A percentile compares a stretch with the other conserved stretches of the same genome.
phyloP scores from a whole-genome alignment of 2,329 filamentous ascomycete genomes.

The Parastagonospora nodorum region DNA sequence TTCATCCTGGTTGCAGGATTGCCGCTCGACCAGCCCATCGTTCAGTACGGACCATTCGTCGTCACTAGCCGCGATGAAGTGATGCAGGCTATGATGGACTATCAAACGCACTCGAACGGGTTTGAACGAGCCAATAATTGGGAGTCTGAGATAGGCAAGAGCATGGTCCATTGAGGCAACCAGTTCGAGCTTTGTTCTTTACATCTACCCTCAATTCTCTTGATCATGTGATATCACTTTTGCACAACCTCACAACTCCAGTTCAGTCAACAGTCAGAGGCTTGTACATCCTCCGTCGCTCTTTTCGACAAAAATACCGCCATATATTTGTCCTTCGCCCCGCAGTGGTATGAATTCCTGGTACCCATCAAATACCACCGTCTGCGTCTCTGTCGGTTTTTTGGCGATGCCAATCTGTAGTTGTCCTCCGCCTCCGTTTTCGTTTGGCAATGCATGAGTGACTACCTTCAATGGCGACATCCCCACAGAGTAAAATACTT shows the following conservation, averaged over 20 bases:
- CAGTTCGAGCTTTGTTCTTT: neutral
- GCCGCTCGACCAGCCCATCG: conserved; percentile 52
- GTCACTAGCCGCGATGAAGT: conserved; percentile 44
- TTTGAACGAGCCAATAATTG: conserved; percentile 72
- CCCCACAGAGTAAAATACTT: conserved; percentile 28
- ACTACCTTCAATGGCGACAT: conserved; percentile 16
- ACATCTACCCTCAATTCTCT: neutral
- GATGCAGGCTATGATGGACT: conserved; percentile 46
- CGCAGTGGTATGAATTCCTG: conserved; percentile 22
- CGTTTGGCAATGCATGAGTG: conserved; percentile 19
- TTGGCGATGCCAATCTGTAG: conserved; percentile 36
- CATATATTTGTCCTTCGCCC: conserved; percentile 36
- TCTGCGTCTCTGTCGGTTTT: conserved; percentile 36
- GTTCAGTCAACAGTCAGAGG: conserved; percentile 5
- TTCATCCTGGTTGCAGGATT: conserved; percentile 78
- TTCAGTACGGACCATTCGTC: conserved; percentile 49
- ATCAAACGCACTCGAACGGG: conserved; percentile 43
- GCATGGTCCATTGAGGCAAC: conserved; percentile 31
- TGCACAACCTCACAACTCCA: neutral
- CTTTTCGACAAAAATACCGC: conserved; percentile 39
- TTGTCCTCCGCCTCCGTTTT: conserved; percentile 32
- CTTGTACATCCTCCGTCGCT: conserved; percentile 27
- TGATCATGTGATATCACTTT: neutral
- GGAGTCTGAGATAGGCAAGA: conserved; percentile 70
- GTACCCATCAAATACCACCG: conserved; percentile 32